phyloP scores from a whole-genome alignment of 192 early-diverging fungal species.

The Entomortierella chlamydospora region DNA sequence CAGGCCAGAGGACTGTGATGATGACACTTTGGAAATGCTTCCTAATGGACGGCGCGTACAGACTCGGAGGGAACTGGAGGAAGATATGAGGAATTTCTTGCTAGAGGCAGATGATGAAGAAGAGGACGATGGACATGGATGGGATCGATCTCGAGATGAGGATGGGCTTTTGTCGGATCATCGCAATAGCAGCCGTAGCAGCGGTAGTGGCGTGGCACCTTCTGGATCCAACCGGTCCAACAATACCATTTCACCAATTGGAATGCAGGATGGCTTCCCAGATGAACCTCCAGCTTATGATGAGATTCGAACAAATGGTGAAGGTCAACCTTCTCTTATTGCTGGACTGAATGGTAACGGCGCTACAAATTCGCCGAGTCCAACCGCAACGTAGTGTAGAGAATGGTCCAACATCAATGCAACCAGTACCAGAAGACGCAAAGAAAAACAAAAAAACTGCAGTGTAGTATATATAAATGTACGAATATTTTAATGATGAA shows the following conservation, averaged over 20 bases:
- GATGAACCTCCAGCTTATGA: slow-evolving; percentile 51
- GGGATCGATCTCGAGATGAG: slow-evolving; percentile 32
- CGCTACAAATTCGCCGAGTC: neutral
- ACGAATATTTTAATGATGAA: neutral
- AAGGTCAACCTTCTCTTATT: slow-evolving; percentile 14
- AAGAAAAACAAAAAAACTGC: too few relatives aligned
- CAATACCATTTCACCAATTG: slow-evolving; percentile 2
- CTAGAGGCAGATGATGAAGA: slow-evolving; percentile 48
- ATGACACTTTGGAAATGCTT: slow-evolving; percentile 48
- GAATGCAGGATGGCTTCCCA: slow-evolving; percentile 14
- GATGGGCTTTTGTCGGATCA: slow-evolving; percentile 41
- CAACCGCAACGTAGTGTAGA: neutral
- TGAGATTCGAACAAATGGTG: slow-evolving; percentile 26
- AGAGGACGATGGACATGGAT: slow-evolving; percentile 15
- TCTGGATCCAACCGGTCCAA: slow-evolving; percentile 2
- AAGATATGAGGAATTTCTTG: slow-evolving; percentile 51
- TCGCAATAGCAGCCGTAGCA: slow-evolving; percentile 15
- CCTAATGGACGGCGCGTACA: slow-evolving; percentile 48
- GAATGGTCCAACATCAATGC: too few relatives aligned
- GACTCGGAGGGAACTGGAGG: slow-evolving; percentile 45
- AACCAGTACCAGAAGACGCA: too few relatives aligned
- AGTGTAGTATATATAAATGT: too few relatives aligned
- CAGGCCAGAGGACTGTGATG: slow-evolving; percentile 34
- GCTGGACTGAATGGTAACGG: slow-evolving; percentile 19
- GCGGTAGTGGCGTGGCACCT: neutral